Evolutionary conservation across 2,329 filamentous ascomycete species (phyloP).

Genomic region (Epichloe brachyelytri): DNA sequence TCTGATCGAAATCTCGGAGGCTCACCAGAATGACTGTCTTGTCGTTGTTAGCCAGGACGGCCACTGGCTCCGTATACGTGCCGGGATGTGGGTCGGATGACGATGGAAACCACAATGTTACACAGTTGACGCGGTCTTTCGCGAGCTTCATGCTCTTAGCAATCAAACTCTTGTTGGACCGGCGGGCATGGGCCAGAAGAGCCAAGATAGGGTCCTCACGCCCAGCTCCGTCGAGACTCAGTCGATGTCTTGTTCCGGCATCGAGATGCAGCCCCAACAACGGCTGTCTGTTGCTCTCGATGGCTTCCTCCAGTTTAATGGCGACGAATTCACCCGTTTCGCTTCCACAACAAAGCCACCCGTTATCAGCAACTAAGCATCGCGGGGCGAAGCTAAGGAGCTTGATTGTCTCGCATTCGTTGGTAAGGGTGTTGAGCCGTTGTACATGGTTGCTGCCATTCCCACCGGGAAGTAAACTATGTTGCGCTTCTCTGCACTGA

Average conservation of each 20-base stretch:
- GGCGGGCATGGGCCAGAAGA: slow-evolving; percentile 25
- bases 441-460: slow-evolving; percentile 52
- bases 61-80: slow-evolving; percentile 43
- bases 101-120: slow-evolving; percentile 49
- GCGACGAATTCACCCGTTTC: slow-evolving; percentile 79
- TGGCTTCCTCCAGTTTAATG: slow-evolving; percentile 45
- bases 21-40: slow-evolving; percentile 76
- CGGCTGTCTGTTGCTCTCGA: slow-evolving; percentile 16
- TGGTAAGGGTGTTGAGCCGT: slow-evolving; percentile 54
- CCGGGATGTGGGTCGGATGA: slow-evolving; percentile 16
- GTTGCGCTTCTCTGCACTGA: slow-evolving; percentile 66
- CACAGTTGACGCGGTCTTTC: slow-evolving; percentile 51
- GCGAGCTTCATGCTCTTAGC: slow-evolving; percentile 42
- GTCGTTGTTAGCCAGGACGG: slow-evolving; percentile 81
- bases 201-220: slow-evolving; percentile 21
- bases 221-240: slow-evolving; percentile 22
- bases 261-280: slow-evolving; percentile 11
- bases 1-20: slow-evolving; percentile 43
- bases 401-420: slow-evolving; percentile 61
- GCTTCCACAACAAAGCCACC: slow-evolving; percentile 85
- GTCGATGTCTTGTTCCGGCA: slow-evolving; percentile 10
- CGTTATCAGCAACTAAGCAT: slow-evolving; percentile 74
- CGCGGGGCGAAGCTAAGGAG: slow-evolving; percentile 61
- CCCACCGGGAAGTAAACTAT: slow-evolving; percentile 72
- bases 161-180: slow-evolving; percentile 30